A percentile compares a stretch with the other conserved stretches of the same genome.
These are phyloP conservation scores for Neopestalotiopsis clavispora DNA, from an alignment of 2,329 filamentous ascomycete genomes.

Conservation along the genomic window DNA sequence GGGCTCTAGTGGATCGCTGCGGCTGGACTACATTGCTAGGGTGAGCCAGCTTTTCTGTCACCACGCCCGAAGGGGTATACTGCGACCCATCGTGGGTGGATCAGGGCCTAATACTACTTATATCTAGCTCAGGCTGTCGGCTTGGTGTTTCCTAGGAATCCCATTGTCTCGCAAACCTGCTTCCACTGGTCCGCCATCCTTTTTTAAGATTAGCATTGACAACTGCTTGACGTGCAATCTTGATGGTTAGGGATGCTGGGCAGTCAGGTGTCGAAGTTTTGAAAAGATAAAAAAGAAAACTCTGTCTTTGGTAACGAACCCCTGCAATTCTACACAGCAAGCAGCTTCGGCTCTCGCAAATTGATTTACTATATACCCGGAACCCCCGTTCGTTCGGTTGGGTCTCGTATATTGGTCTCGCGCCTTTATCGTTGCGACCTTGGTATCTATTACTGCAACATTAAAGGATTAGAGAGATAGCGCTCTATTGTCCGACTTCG, in stretches of 20 bases:
- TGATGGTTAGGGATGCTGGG: neutral
- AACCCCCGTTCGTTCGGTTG: neutral
- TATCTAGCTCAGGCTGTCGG: neutral
- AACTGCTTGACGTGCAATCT: neutral
- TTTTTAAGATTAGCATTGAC: conserved; percentile 11
- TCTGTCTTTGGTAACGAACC: neutral
- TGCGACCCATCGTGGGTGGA: neutral
- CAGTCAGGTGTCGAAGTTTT: neutral
- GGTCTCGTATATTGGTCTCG: neutral
- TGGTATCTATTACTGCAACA: neutral
- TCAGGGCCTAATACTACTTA: neutral
- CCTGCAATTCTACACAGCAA: neutral
- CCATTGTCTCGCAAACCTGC: neutral
- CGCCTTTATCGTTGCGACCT: neutral
- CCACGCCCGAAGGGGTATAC: conserved; percentile 2
- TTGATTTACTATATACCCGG: conserved; percentile 1
- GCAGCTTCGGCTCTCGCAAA: neutral
- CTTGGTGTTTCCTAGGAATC: neutral
- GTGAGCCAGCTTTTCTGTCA: neutral
- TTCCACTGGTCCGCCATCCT: conserved; percentile 2
- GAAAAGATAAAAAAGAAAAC: conserved; percentile 1
- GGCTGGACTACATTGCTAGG: neutral
- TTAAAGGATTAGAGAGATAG: too few relatives aligned
- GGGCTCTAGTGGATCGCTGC: neutral
- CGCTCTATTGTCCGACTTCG: too few relatives aligned